A percentile compares a stretch with the other conserved stretches of the same genome.
These are phyloP conservation scores for Tricholoma terreum DNA, from an alignment of 768 basidiomycete species.

Conservation along the genomic window DNA sequence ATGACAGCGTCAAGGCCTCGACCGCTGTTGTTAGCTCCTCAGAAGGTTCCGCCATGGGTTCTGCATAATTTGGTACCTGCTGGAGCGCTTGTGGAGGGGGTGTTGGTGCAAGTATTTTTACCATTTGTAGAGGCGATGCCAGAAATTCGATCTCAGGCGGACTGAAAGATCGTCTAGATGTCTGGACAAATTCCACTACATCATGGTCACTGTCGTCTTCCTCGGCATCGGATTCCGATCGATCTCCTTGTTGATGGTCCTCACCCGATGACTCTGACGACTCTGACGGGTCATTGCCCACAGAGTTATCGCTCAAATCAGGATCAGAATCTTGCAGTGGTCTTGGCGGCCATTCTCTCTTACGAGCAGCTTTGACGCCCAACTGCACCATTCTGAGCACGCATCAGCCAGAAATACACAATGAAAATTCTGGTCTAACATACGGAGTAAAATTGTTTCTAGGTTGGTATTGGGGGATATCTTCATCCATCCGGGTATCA, in stretches of 20 bases:
- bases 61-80: neutral
- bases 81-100: neutral
- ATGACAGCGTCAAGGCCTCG: slow-evolving; percentile 27
- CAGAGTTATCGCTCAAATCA: slow-evolving; percentile 8
- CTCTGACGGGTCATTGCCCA: neutral
- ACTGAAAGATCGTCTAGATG: slow-evolving; percentile 10
- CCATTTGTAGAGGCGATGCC: slow-evolving; percentile 8
- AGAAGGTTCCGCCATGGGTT: slow-evolving; percentile 21
- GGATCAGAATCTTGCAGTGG: neutral
- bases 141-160: slow-evolving; percentile 19
- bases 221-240: slow-evolving; percentile 4
- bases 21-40: slow-evolving; percentile 34
- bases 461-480: neutral
- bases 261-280: slow-evolving; percentile 10
- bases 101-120: slow-evolving; percentile 2
- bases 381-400: slow-evolving; percentile 4
- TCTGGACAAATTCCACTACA: slow-evolving; percentile 7
- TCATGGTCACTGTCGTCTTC: slow-evolving; percentile 4
- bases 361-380: slow-evolving; percentile 18
- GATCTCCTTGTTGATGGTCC: slow-evolving; percentile 3
- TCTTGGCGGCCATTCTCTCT: slow-evolving; percentile 17
- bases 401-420: neutral
- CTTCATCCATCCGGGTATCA: slow-evolving; percentile 1
- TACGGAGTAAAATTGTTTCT: neutral
- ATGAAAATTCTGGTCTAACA: neutral